A percentile compares a stretch with the other conserved stretches of the same genome.
Conservation (phyloP, 108 stramenopile genomes). For the Nitzschia inconspicua region DNA sequence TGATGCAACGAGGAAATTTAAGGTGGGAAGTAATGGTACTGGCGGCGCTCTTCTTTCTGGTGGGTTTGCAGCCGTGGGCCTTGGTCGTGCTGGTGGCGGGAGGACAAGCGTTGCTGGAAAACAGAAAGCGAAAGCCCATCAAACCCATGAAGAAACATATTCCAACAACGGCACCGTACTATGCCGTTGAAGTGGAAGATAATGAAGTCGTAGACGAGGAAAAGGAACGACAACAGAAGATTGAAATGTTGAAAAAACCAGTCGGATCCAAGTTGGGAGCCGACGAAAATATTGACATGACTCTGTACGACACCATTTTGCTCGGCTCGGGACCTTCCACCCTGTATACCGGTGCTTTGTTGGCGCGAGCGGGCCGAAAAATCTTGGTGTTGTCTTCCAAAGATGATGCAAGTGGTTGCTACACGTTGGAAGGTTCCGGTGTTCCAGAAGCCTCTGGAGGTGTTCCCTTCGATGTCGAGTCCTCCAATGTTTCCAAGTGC, state of each 20-base stretch:
- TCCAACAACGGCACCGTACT: slow-evolving; percentile 37
- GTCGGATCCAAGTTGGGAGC: slow-evolving; percentile 56
- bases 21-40: slow-evolving; percentile 50
- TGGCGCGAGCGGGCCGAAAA: slow-evolving; percentile 77
- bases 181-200: slow-evolving; percentile 4
- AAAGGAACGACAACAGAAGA: slow-evolving; percentile 37
- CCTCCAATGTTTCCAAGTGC: slow-evolving; percentile 47
- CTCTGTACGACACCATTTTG: slow-evolving; percentile 72
- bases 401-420: slow-evolving; percentile 76
- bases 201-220: slow-evolving; percentile 4
- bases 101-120: slow-evolving; percentile 38
- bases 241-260: slow-evolving; percentile 42
- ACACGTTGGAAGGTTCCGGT: slow-evolving; percentile 20
- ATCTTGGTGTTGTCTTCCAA: slow-evolving; percentile 56
- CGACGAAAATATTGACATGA: slow-evolving; percentile 42
- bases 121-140: slow-evolving; percentile 42
- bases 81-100: slow-evolving; percentile 65
- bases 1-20: slow-evolving; percentile 77
- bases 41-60: slow-evolving; percentile 63
- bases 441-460: slow-evolving; percentile 20
- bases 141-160: slow-evolving; percentile 37
- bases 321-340: slow-evolving; percentile 74
- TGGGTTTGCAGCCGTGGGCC: slow-evolving; percentile 89
- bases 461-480: slow-evolving; percentile 75
- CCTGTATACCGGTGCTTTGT: slow-evolving; percentile 69